Evolutionary conservation across 257 asterid species (phyloP).

Genomic region (Plantago major): DNA sequence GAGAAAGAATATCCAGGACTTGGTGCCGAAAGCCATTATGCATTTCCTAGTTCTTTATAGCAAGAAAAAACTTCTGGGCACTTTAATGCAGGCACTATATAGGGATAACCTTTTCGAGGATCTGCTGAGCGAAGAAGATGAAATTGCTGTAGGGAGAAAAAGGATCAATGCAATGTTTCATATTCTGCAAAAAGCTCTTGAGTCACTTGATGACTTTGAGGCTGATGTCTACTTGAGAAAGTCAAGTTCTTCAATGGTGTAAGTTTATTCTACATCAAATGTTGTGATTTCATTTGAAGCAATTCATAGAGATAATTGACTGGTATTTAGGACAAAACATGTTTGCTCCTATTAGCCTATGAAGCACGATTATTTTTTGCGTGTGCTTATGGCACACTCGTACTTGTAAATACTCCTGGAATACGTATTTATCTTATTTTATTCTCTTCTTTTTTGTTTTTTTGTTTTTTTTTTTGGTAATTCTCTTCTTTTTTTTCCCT

Average conservation of each 20-base stretch:
- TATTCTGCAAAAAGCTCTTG: conserved; percentile 12
- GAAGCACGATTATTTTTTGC: no score
- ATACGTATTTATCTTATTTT: no score
- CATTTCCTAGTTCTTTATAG: conserved; percentile 41
- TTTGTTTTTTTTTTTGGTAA: no score
- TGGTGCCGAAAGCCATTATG: conserved; percentile 75
- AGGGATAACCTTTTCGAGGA: conserved; percentile 13
- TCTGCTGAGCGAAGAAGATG: conserved; percentile 8
- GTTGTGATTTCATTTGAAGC: neutral
- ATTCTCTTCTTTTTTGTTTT: no score
- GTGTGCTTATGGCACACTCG: no score
- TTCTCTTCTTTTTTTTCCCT: no score
- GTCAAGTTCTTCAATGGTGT: conserved; percentile 2
- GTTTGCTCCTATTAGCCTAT: no score
- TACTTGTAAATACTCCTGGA: no score
- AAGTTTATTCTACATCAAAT: neutral
- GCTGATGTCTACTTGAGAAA: conserved; percentile 12
- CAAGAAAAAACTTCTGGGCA: conserved; percentile 10
- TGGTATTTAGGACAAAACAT: no score
- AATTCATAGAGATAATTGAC: neutral
- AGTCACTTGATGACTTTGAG: conserved; percentile 13
- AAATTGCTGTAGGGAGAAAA: conserved; percentile 9
- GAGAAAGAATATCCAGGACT: conserved; percentile 60
- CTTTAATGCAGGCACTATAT: conserved; percentile 6
- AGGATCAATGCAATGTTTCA: conserved; percentile 4